Evolutionary conservation across 225 moss, liverwort and hornwort genomes (phyloP), one percentile per base, ranked within the genome.

Genomic region (Polytrichum formosum): DNA sequence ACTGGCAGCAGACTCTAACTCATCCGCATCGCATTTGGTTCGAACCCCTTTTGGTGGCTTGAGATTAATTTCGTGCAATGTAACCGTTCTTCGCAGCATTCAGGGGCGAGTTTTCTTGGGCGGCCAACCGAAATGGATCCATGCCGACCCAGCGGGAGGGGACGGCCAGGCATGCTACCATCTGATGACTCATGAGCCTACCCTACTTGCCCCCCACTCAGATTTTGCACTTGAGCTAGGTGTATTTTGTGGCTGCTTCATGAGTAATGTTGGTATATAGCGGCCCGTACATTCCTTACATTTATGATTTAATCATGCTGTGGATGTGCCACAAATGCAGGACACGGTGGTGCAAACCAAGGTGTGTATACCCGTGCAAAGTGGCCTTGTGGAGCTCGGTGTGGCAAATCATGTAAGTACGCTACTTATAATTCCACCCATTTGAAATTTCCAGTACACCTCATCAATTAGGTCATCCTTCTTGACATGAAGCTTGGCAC

Each of bases 311-410:
- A 46, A 46, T 13, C 13, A 46, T 46, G 13, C 46, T 46, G 46
- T 46, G 46, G 13, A 46, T 46, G 46, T 46, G 46, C 46, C 16
- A 61, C 54, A 35, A 25, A 4, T 78, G 71, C 63, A 88, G 88
- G 80, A 88, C 33, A 71, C 79, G 79, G 77, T 77, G 60, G 88
- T 82, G 68, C 88, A 88, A 73, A 88, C 88, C 16, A 88, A 88
- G 82, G 88, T 88, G 33, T 88, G 88, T 75, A 82, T 88, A 72
- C 88, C 88, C 8, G 88, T 88, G 53, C 88, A 82, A 77, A 88
- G 88, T 69, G 84, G 88, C 73, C 82, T 88, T 62, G 88, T 88
- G 73, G 88, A 88, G 79, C 88, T 88, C 54, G 88, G 88, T 3
- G 88, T 88, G 67, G 82, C 88, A 65, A 88, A 88, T 69, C 84